Conservation (phyloP, 169 alveolate genomes). For the Eimeria tenella region DNA sequence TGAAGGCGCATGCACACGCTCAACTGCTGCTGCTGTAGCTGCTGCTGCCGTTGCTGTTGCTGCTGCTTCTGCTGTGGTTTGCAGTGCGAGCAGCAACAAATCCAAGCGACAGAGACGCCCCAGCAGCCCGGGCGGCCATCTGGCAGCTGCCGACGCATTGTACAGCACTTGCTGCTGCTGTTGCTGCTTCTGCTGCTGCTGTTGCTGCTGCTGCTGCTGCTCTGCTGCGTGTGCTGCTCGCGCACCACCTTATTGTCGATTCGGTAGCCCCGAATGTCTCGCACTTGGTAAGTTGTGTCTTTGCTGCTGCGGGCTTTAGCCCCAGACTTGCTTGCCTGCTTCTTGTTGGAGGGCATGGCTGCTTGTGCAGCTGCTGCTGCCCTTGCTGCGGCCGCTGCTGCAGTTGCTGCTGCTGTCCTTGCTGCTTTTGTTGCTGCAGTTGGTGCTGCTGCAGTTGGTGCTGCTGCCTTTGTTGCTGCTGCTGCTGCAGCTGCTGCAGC, state of each 20-base stretch:
- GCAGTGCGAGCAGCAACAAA: not conserved
- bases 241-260: constrained; percentile 37
- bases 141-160: not conserved
- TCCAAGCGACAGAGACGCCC: too few relatives aligned
- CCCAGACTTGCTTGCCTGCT: not conserved
- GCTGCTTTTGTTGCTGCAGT: not conserved
- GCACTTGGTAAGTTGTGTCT: constrained; percentile 36
- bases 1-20: not conserved
- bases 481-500: not conserved
- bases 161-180: not conserved
- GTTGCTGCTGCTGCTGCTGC: not conserved
- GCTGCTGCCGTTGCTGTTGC: not conserved
- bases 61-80: not conserved
- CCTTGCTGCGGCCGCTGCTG: constrained; percentile 3
- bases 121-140: too few relatives aligned
- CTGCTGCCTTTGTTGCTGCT: not conserved
- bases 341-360: constrained; percentile 17
- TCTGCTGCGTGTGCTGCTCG: not conserved
- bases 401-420: constrained; percentile 11
- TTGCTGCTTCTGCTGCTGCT: not conserved
- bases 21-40: not conserved
- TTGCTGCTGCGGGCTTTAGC: constrained; percentile 15
- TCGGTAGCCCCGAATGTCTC: constrained; percentile 24
- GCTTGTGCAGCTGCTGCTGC: constrained; percentile 1
- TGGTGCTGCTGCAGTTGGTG: too few relatives aligned